Conservation (phyloP, 306 rosid genomes). For the Malus domestica region ASM211411v1 NC_041803.1:15575001-15575500, state of each 20-base stretch:
- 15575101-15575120: constrained; percentile 91
- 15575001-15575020: constrained; percentile 73
- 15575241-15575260: constrained; percentile 83
- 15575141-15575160: constrained; percentile 68
- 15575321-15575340: constrained; percentile 92
- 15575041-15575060: constrained; percentile 71
- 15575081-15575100: constrained; percentile 72
- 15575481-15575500: constrained; percentile 78
- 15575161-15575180: constrained; percentile 67
- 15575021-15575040: constrained; percentile 79
- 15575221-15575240: constrained; percentile 88
- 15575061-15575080: constrained; percentile 53
- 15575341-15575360: constrained; percentile 81
- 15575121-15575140: constrained; percentile 81
- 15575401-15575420: constrained; percentile 93
- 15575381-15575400: constrained; percentile 72
- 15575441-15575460: constrained; percentile 57
- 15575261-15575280: constrained; percentile 83
- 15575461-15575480: constrained; percentile 82
- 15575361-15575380: constrained; percentile 86
- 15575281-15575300: constrained; percentile 83
- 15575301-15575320: constrained; percentile 62
- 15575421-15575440: constrained; percentile 72
- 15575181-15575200: constrained; percentile 80
- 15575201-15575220: constrained; percentile 77